Evolutionary conservation across 306 rosid species (phyloP), one percentile per base, ranked within the genome.

Genomic region (barrel medic (Medicago truncatula)): DNA sequence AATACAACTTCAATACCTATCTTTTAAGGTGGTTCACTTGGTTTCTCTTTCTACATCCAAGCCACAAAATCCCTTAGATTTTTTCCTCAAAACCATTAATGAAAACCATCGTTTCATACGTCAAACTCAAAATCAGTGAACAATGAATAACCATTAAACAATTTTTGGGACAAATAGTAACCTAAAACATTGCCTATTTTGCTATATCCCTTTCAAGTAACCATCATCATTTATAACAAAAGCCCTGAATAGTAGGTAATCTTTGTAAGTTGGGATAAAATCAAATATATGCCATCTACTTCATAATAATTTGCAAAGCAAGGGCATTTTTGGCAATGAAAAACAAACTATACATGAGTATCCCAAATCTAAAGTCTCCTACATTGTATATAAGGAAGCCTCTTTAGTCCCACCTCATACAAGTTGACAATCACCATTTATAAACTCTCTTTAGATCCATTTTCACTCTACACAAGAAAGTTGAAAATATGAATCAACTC

Each of bases 401-500:
- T 36, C 31, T 28, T 28, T 28, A 28, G 31, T 28, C 31, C 60
- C 39, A 16, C 34, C 12, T 77, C 50, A 25, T 28, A 61, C 31
- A 40, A 53, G 3, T 53, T 52, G 18, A 53, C 81, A 28, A 28
- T 0, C 73, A 64, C 8, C 9, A 18, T 56, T 53, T 41, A 73
- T 18, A 78, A 73, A 40, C 63, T 50, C 43, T 61, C 67, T 10
- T 25, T 14, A 79, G 31, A 75, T 56, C 17, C 78, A 62, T 39
- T 64, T 57, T 68, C 76, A 57, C 56, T 54, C 50, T 77, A 4
- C 21, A 18, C 39, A 36, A 9, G 47, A 41, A 67, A 49, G 46
- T 25, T 21, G 60, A 70, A 71, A 76, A 1, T 43, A 90, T 85
- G 93, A 89, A 85, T 75, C 61, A 74, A 63, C 44, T 12, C 28